Evolutionary conservation across 148 eudicot genomes (phyloP).

Genomic region (Fagopyrum homotropicum): DNA sequence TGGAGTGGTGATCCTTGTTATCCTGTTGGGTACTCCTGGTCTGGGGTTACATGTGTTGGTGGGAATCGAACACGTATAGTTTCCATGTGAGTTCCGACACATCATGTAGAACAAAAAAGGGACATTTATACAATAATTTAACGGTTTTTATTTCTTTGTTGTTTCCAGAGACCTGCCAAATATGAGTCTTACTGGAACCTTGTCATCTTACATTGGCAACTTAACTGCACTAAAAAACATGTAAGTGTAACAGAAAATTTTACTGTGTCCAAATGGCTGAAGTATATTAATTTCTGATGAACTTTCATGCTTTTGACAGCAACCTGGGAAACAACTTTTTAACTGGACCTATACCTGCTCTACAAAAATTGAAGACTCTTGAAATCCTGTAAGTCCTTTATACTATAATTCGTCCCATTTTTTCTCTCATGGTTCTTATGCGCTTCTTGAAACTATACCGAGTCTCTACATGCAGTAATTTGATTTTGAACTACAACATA

Average conservation of each 20-base stretch:
- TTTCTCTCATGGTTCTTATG: constrained; percentile 1
- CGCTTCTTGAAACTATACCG: neutral
- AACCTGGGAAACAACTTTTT: constrained; percentile 62
- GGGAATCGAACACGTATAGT: constrained; percentile 55
- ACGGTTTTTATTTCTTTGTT: constrained; percentile 13
- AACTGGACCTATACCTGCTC: constrained; percentile 62
- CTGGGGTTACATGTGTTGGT: constrained; percentile 76
- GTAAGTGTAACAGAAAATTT: constrained; percentile 32
- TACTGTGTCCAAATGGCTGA: neutral
- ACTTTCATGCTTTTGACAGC: constrained; percentile 37
- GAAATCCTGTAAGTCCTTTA: constrained; percentile 50
- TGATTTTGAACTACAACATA: neutral
- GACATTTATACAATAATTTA: neutral
- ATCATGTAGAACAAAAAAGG: neutral
- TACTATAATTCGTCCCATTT: neutral
- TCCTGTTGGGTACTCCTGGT: constrained; percentile 77
- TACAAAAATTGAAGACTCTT: constrained; percentile 47
- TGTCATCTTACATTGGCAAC: constrained; percentile 61
- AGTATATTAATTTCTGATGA: constrained; percentile 12
- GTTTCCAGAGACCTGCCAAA: constrained; percentile 58
- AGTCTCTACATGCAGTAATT: neutral
- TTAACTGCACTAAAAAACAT: constrained; percentile 67
- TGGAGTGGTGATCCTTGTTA: constrained; percentile 99
- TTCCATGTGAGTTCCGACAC: constrained; percentile 56
- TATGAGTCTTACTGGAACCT: constrained; percentile 67